Percentiles rank a stretch among this genome's conserved stretches.
phyloP scores from a whole-genome alignment of 352 stramenopile species.

The Phytopythium aichiense region DNA sequence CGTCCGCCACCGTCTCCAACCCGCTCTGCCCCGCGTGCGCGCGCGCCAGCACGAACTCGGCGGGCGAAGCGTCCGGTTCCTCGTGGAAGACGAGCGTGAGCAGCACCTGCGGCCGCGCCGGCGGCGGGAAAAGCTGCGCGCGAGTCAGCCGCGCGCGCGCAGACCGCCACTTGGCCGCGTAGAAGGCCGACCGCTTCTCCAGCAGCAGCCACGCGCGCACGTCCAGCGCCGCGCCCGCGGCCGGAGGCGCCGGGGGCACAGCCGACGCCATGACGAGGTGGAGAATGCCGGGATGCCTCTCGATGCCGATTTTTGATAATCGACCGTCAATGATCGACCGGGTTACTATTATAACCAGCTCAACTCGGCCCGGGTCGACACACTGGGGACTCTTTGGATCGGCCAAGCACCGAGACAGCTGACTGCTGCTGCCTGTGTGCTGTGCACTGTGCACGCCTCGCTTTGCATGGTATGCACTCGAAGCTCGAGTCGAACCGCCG shows the following conservation, averaged over 20 bases:
- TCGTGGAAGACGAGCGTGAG: slow-evolving; percentile 16
- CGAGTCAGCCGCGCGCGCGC: slow-evolving; percentile 15
- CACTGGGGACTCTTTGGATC: too few relatives aligned
- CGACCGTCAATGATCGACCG: too few relatives aligned
- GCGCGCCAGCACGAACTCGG: slow-evolving; percentile 21
- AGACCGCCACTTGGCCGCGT: slow-evolving; percentile 28
- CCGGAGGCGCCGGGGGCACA: neutral
- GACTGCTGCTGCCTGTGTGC: too few relatives aligned
- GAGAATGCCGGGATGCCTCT: too few relatives aligned
- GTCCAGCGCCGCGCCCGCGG: slow-evolving; percentile 9
- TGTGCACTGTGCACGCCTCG: too few relatives aligned
- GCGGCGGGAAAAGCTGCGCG: slow-evolving; percentile 28
- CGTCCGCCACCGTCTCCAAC: neutral
- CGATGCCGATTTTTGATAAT: too few relatives aligned
- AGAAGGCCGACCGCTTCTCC: slow-evolving; percentile 33
- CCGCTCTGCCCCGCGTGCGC: slow-evolving; percentile 1
- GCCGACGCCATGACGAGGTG: neutral
- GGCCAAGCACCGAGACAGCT: too few relatives aligned
- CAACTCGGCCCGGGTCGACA: too few relatives aligned
- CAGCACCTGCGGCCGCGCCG: slow-evolving; percentile 24
- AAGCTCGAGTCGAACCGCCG: too few relatives aligned
- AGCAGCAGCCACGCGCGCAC: slow-evolving; percentile 27
- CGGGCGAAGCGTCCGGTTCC: neutral
- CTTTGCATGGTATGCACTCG: too few relatives aligned
- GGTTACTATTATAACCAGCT: too few relatives aligned